phyloP scores from a whole-genome alignment of 495 filamentous ascomycete genomes.

The Melanomma pulvis-pyrius region DNA sequence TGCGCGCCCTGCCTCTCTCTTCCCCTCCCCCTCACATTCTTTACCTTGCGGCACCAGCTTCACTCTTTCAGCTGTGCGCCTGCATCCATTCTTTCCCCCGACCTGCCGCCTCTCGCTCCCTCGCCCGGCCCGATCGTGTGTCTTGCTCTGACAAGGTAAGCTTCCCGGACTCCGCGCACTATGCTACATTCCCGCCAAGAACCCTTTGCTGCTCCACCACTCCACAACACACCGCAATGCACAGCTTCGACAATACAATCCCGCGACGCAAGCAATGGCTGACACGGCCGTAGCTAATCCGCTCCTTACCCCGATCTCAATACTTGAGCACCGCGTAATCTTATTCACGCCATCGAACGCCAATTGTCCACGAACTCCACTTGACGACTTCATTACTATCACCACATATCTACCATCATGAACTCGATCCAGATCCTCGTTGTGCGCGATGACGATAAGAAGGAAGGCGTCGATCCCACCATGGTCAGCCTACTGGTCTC shows the following conservation, averaged over 20 bases:
- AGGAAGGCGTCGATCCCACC: slow-evolving; percentile 50
- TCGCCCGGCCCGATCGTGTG: slow-evolving; percentile 3
- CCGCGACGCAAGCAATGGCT: slow-evolving; percentile 1
- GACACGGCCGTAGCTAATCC: slow-evolving; percentile 24
- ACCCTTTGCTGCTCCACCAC: neutral
- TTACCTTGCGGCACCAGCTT: slow-evolving; percentile 67
- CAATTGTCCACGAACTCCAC: neutral
- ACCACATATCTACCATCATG: slow-evolving; percentile 23
- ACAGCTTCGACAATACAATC: neutral
- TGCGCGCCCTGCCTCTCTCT: slow-evolving; percentile 38
- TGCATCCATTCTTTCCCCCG: slow-evolving; percentile 57
- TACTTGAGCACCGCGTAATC: slow-evolving; percentile 9
- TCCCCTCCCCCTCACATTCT: slow-evolving; percentile 25
- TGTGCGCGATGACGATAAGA: slow-evolving; percentile 47
- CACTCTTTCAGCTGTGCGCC: slow-evolving; percentile 78
- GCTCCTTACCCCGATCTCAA: slow-evolving; percentile 20
- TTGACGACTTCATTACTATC: slow-evolving; percentile 11
- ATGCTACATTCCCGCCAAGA: slow-evolving; percentile 33
- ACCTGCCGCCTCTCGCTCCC: slow-evolving; percentile 13
- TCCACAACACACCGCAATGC: slow-evolving; percentile 1
- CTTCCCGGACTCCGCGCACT: slow-evolving; percentile 9
- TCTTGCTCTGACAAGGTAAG: slow-evolving; percentile 28
- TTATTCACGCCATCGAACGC: neutral
- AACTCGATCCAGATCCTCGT: slow-evolving; percentile 42
- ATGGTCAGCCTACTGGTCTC: slow-evolving; percentile 76